Conservation (phyloP, 2,329 filamentous ascomycete species). For the Neospermospora avenae region DNA sequence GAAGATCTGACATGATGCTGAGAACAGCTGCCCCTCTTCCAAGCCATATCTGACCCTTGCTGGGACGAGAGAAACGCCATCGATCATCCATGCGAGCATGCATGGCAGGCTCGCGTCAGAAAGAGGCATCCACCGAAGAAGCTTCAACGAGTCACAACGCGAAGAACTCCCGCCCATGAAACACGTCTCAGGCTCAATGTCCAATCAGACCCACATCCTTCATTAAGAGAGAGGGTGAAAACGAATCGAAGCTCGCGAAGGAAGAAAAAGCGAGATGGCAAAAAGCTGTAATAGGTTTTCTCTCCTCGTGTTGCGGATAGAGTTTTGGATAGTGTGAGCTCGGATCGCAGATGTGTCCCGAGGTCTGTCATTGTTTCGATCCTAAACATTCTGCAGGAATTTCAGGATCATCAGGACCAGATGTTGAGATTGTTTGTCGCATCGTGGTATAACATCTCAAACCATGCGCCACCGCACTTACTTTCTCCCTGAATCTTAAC, state of each 20-base stretch:
- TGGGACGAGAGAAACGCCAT: background rate
- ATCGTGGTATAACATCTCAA: background rate
- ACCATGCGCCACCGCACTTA: conserved; percentile 3
- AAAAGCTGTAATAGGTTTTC: conserved; percentile 9
- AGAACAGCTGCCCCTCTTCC: conserved; percentile 1
- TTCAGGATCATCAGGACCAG: conserved; percentile 10
- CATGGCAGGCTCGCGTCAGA: conserved; percentile 26
- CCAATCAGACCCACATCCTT: conserved; percentile 19
- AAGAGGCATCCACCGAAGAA: conserved; percentile 19
- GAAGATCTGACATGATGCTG: conserved; percentile 15
- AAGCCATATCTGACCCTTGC: background rate
- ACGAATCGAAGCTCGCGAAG: background rate
- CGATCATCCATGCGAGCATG: conserved; percentile 4
- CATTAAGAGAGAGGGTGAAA: background rate
- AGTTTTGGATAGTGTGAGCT: conserved; percentile 12
- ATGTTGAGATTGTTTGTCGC: conserved; percentile 7
- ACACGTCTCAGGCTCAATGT: conserved; percentile 18
- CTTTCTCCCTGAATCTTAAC: background rate
- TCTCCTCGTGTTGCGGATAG: background rate
- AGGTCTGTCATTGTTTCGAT: background rate
- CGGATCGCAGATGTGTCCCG: conserved; percentile 10
- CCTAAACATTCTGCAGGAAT: conserved; percentile 5
- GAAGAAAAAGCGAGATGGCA: background rate
- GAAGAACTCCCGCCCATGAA: conserved; percentile 13
- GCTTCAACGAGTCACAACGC: conserved; percentile 17